Base-by-base conservation (phyloP, 345 rosid species). In the Salix arbutifolia region DNA sequence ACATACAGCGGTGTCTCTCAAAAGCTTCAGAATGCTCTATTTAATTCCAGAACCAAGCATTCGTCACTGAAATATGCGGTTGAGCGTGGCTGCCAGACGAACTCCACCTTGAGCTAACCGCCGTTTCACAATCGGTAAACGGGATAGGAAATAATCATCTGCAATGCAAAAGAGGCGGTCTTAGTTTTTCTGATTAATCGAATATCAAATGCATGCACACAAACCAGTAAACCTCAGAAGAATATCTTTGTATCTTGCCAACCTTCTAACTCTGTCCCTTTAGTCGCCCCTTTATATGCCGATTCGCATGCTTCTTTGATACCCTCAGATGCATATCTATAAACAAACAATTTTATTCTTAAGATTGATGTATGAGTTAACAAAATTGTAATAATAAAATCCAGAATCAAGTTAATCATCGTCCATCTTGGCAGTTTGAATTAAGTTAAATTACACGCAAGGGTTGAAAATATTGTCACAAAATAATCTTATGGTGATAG, bases 101-200 rank as follows among this genome's bases (percentile, higher is more conserved):
- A 93, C 92, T 8, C 96, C 99, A 52, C 89, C 97, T 69, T 95
- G 92, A 80, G 97, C 99, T 81, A 95, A 77, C 67, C 91, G 88
- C 77, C 81, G 78, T 76, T 82, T 56, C 28, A 93, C 90, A 16
- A 89, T 84, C 0, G 97, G 91, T 53, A 90, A 74, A 28, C 97
- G 91, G 16, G 96, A 93, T 67, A 84, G 70, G 77, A 93, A 93
- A 72, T 95, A 93, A 46, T 84, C 92, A 85, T 93, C 97, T 95
- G 91, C 60, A 38, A 72, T 90, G 89, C 60, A 33, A 73, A 40
- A 19, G 14, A 61, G 10, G 6, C 56, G 67, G 67, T 78, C 21
- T 53, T 72, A 73, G 72, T 35, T 79, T 33, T 53, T 37, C 65
- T 65, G 69, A 71, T 48, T 64, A 12, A 65, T 33, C 13, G 33